These are phyloP conservation scores for Botrytis cinerea DNA, from an alignment of 2,329 filamentous ascomycete genomes.

Conservation along the genomic window DNA sequence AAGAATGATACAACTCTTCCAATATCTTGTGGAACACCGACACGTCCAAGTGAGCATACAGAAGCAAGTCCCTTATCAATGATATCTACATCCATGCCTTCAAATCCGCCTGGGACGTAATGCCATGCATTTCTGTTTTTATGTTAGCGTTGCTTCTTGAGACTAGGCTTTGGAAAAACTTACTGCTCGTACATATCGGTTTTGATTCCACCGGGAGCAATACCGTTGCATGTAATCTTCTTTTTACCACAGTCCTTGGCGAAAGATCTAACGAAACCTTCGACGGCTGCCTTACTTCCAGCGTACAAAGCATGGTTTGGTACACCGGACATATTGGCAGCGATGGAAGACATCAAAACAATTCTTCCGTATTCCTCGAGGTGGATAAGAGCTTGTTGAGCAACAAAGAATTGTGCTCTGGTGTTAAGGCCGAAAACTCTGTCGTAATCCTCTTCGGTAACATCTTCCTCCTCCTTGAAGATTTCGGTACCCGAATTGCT, in stretches of 20 bases:
- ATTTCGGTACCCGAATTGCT: constrained; percentile 40
- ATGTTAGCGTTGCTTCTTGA: constrained; percentile 5
- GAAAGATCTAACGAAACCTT: constrained; percentile 73
- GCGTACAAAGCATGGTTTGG: constrained; percentile 73
- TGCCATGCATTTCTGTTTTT: constrained; percentile 53
- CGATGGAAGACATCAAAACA: constrained; percentile 68
- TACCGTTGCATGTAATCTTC: constrained; percentile 66
- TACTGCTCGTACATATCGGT: constrained; percentile 65
- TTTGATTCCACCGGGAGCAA: constrained; percentile 67
- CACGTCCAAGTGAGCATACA: constrained; percentile 64
- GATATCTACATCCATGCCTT: constrained; percentile 55
- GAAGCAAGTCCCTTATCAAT: constrained; percentile 56
- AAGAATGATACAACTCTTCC: constrained; percentile 64
- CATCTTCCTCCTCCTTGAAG: constrained; percentile 36
- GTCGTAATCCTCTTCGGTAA: constrained; percentile 38
- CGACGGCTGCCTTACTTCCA: constrained; percentile 73
- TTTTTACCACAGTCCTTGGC: constrained; percentile 59
- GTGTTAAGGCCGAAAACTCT: constrained; percentile 65
- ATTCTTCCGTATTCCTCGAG: constrained; percentile 69
- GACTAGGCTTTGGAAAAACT: background rate
- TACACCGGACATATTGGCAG: constrained; percentile 51
- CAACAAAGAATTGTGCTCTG: constrained; percentile 73
- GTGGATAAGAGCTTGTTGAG: constrained; percentile 72
- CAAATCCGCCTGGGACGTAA: constrained; percentile 56
- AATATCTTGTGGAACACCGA: constrained; percentile 66